These are phyloP conservation scores for Acer negundo DNA, from an alignment of 345 rosid genomes.

Conservation along the genomic window DNA sequence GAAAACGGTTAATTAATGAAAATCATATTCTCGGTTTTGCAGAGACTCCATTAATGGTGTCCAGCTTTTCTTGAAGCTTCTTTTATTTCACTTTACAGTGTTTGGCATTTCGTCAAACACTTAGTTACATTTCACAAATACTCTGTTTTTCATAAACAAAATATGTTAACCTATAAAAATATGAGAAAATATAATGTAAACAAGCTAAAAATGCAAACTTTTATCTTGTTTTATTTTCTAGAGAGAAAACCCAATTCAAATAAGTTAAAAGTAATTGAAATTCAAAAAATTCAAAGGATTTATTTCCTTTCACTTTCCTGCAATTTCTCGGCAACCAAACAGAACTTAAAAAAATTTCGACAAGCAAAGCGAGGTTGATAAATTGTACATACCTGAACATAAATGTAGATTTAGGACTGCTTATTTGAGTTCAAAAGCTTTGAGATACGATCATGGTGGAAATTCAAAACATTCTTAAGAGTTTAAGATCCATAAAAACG, in stretches of 20 bases:
- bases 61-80: too few relatives aligned
- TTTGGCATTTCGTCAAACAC: too few relatives aligned
- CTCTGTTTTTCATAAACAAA: too few relatives aligned
- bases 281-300: not conserved
- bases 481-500: not conserved
- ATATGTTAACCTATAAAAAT: not conserved
- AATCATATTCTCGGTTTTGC: too few relatives aligned
- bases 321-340: not conserved
- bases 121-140: not conserved
- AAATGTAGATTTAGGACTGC: slow-evolving; percentile 9
- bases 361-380: not conserved
- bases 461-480: too few relatives aligned
- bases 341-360: not conserved
- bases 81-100: too few relatives aligned
- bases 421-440: not conserved
- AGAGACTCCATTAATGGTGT: too few relatives aligned
- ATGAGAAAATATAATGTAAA: not conserved
- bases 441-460: not conserved
- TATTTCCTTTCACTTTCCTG: slow-evolving; percentile 2
- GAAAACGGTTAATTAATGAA: too few relatives aligned
- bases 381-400: slow-evolving; percentile 17
- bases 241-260: not conserved
- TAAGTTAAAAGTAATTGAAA: not conserved
- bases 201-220: not conserved
- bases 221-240: not conserved